A percentile compares a stretch with the other conserved stretches of the same genome.
phyloP scores from a whole-genome alignment of 495 filamentous ascomycete genomes.

The Acidomyces sp. region DNA sequence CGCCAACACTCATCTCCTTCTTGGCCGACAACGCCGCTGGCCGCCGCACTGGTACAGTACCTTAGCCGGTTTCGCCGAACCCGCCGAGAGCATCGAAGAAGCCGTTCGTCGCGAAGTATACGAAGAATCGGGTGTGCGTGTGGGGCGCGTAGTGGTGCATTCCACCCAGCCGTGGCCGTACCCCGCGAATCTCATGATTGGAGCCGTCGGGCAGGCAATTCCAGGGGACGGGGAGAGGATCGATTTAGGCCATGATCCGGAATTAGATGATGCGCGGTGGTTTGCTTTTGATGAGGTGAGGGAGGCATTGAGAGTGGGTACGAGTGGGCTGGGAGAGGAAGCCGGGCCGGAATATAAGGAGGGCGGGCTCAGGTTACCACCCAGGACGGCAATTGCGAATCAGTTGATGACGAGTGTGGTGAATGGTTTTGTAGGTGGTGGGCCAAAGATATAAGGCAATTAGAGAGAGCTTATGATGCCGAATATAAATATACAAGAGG shows the following conservation, averaged over 20 bases:
- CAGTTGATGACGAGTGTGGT: constrained; percentile 32
- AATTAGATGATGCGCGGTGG: constrained; percentile 85
- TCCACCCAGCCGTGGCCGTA: constrained; percentile 88
- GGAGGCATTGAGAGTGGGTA: constrained; percentile 31
- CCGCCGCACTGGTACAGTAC: constrained; percentile 78
- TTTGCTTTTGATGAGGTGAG: constrained; percentile 51
- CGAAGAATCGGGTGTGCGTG: constrained; percentile 79
- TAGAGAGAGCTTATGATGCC: too few relatives aligned
- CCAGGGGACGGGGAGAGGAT: constrained; percentile 62
- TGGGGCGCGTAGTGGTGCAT: constrained; percentile 83
- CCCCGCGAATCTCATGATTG: constrained; percentile 89
- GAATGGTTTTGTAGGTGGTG: constrained; percentile 27
- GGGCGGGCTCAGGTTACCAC: constrained; percentile 32
- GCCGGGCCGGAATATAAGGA: constrained; percentile 56
- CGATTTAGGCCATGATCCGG: constrained; percentile 71
- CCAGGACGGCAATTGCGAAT: constrained; percentile 36
- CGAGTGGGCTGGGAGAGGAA: constrained; percentile 52
- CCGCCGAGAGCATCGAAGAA: constrained; percentile 88
- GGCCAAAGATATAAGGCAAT: constrained; percentile 19
- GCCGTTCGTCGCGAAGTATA: constrained; percentile 89
- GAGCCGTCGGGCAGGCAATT: constrained; percentile 73
- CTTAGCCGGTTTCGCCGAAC: constrained; percentile 89
- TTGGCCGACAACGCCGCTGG: constrained; percentile 75
- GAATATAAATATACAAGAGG: too few relatives aligned
- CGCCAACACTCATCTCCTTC: constrained; percentile 60